phyloP scores from a whole-genome alignment of 805 yeast species.

The Lipomyces spencermartinsiae region DNA sequence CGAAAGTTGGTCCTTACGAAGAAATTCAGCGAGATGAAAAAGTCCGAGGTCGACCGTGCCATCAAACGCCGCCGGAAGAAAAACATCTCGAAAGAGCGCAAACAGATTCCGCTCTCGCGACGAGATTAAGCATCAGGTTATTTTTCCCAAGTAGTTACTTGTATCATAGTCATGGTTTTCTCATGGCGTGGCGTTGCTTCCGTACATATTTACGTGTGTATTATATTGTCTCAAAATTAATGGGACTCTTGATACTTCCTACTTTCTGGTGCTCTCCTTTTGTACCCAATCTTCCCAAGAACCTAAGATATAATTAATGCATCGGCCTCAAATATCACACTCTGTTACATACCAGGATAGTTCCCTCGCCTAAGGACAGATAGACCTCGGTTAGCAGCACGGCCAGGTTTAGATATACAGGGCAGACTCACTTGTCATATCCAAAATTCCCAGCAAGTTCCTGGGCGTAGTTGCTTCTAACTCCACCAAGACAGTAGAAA shows the following conservation, averaged over 20 bases:
- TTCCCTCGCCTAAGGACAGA: slow-evolving; percentile 62
- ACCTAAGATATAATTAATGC: slow-evolving; percentile 56
- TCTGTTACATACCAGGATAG: slow-evolving; percentile 49
- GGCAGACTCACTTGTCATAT: slow-evolving; percentile 56
- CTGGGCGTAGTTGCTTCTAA: slow-evolving; percentile 88
- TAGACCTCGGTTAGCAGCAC: neutral
- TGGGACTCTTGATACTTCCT: slow-evolving; percentile 8
- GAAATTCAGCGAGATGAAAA: slow-evolving; percentile 33
- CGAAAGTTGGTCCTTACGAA: slow-evolving; percentile 30
- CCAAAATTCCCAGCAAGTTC: slow-evolving; percentile 92
- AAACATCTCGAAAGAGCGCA: slow-evolving; percentile 38
- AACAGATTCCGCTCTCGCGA: slow-evolving; percentile 46
- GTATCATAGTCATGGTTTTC: neutral
- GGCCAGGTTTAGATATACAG: neutral
- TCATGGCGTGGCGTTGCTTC: neutral
- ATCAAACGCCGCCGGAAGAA: slow-evolving; percentile 38
- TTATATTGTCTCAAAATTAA: neutral
- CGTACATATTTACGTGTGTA: neutral
- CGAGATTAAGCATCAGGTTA: slow-evolving; percentile 28
- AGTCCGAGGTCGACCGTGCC: slow-evolving; percentile 37
- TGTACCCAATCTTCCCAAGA: slow-evolving; percentile 84
- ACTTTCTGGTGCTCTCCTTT: slow-evolving; percentile 14
- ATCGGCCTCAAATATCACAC: neutral
- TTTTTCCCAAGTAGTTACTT: neutral
- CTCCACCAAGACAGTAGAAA: slow-evolving; percentile 92